Conservation (phyloP, 2,329 filamentous ascomycete genomes). For the Gaeumannomyces tritici region DNA sequence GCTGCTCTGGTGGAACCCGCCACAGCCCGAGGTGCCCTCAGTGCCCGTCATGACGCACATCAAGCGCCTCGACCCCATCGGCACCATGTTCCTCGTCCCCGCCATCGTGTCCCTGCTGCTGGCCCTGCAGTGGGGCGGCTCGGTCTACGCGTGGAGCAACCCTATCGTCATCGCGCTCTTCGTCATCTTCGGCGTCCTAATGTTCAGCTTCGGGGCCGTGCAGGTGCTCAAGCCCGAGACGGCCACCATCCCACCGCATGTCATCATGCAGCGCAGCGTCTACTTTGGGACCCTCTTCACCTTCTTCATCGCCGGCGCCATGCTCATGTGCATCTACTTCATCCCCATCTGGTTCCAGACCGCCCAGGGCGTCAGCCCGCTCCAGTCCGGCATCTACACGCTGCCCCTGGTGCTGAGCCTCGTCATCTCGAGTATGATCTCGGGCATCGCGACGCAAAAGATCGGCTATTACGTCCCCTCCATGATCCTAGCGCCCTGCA, state of each 20-base stretch:
- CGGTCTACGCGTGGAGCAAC: conserved; percentile 39
- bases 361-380: conserved; percentile 39
- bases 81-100: conserved; percentile 50
- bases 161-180: conserved; percentile 46
- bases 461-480: conserved; percentile 51
- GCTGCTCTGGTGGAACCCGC: conserved; percentile 35
- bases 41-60: conserved; percentile 30
- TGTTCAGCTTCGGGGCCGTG: conserved; percentile 36
- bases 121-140: conserved; percentile 55
- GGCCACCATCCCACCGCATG: conserved; percentile 44
- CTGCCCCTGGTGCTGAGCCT: conserved; percentile 47
- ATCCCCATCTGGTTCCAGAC: conserved; percentile 50
- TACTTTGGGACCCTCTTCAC: conserved; percentile 33
- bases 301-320: conserved; percentile 36
- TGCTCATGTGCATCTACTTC: conserved; percentile 46
- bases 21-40: conserved; percentile 19
- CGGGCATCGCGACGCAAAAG: conserved; percentile 37
- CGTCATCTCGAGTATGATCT: conserved; percentile 38
- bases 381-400: conserved; percentile 47
- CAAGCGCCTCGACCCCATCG: conserved; percentile 46
- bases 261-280: conserved; percentile 48
- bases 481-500: conserved; percentile 40
- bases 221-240: conserved; percentile 44
- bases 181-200: conserved; percentile 35
- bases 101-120: conserved; percentile 50